A percentile compares a stretch with the other conserved stretches of the same genome.
Conservation (phyloP, 2,329 filamentous ascomycete genomes). For the Cladosporium colombiae region DNA sequence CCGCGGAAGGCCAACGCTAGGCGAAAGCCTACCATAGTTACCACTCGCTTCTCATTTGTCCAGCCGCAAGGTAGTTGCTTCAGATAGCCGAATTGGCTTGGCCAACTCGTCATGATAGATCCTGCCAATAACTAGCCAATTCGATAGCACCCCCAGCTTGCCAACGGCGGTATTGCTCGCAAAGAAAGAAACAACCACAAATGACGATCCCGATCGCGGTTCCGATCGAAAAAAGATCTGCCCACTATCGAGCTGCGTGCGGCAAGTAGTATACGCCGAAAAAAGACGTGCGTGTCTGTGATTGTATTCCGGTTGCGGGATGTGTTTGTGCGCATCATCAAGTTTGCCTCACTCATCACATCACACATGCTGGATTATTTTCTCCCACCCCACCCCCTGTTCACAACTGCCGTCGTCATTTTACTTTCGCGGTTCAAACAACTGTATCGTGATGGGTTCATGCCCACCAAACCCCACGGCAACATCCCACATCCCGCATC, state of each 20-base stretch:
- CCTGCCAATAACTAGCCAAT: background rate
- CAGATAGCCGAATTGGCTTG: constrained; percentile 5
- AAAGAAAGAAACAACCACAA: background rate
- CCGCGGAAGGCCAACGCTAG: background rate
- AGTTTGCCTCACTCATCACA: background rate
- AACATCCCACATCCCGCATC: background rate
- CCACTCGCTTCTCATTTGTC: background rate
- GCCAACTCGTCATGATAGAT: background rate
- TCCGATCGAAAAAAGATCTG: constrained; percentile 1
- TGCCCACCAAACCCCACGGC: background rate
- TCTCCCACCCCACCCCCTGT: background rate
- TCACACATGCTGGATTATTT: background rate
- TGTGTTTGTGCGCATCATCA: constrained; percentile 6
- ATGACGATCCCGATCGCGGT: background rate
- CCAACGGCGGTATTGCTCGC: background rate
- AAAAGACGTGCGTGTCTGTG: background rate
- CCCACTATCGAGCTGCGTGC: background rate
- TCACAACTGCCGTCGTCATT: background rate
- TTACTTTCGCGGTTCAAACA: background rate
- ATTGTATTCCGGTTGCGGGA: background rate
- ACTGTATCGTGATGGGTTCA: background rate
- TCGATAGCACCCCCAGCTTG: background rate
- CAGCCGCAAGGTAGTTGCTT: background rate
- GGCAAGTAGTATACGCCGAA: background rate
- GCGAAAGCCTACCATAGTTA: background rate